A percentile compares a stretch with the other conserved stretches of the same genome.
Evolutionary conservation across 495 filamentous ascomycete species (phyloP).

Genomic region (Sporormia fimetaria): DNA sequence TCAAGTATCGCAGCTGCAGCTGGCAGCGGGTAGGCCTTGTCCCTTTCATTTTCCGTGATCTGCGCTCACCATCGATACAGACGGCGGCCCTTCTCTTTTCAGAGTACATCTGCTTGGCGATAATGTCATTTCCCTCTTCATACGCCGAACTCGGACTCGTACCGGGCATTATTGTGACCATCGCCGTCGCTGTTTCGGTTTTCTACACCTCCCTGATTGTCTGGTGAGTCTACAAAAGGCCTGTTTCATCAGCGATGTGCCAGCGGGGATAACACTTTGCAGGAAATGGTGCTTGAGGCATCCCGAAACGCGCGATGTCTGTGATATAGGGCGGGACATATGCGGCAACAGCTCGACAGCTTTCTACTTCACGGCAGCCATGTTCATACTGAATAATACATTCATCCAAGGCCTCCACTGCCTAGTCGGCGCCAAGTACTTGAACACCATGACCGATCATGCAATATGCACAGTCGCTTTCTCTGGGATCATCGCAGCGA

Average conservation of each 20-base stretch:
- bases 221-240: conserved; percentile 41
- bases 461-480: conserved; percentile 63
- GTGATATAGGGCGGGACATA: conserved; percentile 80
- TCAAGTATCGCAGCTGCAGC: conserved; percentile 81
- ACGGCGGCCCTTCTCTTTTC: conserved; percentile 79
- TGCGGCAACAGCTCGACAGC: conserved; percentile 69
- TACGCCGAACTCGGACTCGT: conserved; percentile 78
- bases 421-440: conserved; percentile 65
- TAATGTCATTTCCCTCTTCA: conserved; percentile 88
- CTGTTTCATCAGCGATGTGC: not conserved
- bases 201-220: conserved; percentile 76
- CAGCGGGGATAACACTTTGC: not conserved
- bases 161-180: conserved; percentile 73
- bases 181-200: conserved; percentile 60
- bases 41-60: not conserved
- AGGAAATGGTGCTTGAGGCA: conserved; percentile 79
- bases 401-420: conserved; percentile 78
- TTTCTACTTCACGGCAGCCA: conserved; percentile 73
- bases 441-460: conserved; percentile 68
- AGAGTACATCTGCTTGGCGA: conserved; percentile 86
- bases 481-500: conserved; percentile 52
- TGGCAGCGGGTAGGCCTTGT: conserved; percentile 65
- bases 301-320: conserved; percentile 79
- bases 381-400: conserved; percentile 88
- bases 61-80: conserved; percentile 31